Conservation (phyloP, 805 yeast genomes). For the Saturnispora sanitii region DNA sequence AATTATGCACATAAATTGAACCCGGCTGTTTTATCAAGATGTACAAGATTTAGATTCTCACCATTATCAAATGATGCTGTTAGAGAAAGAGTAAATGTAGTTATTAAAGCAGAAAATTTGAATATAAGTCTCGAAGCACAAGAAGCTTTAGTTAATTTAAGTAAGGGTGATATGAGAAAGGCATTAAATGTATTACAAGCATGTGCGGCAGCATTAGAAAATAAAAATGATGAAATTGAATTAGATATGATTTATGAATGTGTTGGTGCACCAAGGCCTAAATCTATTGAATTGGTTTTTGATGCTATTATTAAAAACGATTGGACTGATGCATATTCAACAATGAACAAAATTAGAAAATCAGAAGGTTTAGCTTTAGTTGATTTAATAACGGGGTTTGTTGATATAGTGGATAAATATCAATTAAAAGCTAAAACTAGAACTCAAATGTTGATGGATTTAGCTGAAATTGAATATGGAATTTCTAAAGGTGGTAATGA, state of each 20-base stretch:
- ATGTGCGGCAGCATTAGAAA: slow-evolving; percentile 67
- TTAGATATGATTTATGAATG: slow-evolving; percentile 81
- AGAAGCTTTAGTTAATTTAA: slow-evolving; percentile 53
- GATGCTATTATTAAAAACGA: slow-evolving; percentile 77
- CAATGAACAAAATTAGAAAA: slow-evolving; percentile 55
- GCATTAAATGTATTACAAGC: slow-evolving; percentile 92
- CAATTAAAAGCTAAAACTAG: slow-evolving; percentile 57
- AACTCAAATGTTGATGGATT: slow-evolving; percentile 52
- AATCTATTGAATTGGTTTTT: slow-evolving; percentile 65
- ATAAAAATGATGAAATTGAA: slow-evolving; percentile 42
- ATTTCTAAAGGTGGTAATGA: slow-evolving; percentile 90
- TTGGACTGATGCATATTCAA: slow-evolving; percentile 68
- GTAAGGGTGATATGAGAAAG: slow-evolving; percentile 95
- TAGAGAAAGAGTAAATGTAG: slow-evolving; percentile 54
- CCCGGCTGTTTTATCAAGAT: slow-evolving; percentile 89
- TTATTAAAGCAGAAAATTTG: slow-evolving; percentile 59
- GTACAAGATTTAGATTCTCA: slow-evolving; percentile 88
- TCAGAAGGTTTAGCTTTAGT: slow-evolving; percentile 82
- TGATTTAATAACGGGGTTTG: slow-evolving; percentile 71
- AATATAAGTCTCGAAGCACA: slow-evolving; percentile 50
- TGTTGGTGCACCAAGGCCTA: slow-evolving; percentile 91
- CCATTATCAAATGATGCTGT: slow-evolving; percentile 69
- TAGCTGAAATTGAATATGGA: slow-evolving; percentile 85
- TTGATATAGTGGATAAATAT: slow-evolving; percentile 57
- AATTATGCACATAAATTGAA: slow-evolving; percentile 92